A percentile compares a stretch with the other conserved stretches of the same genome.
phyloP scores from a whole-genome alignment of 805 yeast genomes.

The Diddensiella santjacobensis region DNA sequence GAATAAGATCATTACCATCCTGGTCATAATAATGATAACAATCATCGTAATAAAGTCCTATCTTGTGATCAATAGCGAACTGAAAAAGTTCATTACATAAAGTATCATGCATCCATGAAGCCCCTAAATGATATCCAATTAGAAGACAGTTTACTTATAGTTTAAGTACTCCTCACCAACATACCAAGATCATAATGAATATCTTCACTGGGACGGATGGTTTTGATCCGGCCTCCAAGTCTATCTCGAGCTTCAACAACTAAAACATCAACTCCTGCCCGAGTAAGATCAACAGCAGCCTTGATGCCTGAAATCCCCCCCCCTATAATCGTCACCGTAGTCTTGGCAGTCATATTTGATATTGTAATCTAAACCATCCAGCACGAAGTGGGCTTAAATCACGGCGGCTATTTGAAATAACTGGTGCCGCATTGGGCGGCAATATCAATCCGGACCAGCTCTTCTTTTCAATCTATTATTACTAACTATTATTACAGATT shows the following conservation, averaged over 20 bases:
- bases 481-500: no score
- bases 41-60: constrained; percentile 47
- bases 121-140: constrained; percentile 59
- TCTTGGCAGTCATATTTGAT: not conserved
- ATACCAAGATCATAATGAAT: constrained; percentile 38
- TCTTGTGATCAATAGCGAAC: constrained; percentile 37
- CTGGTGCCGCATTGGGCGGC: no score
- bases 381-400: no score
- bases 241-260: constrained; percentile 65
- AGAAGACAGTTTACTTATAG: not conserved
- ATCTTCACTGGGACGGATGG: constrained; percentile 48
- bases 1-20: constrained; percentile 29
- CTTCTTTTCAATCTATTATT: no score
- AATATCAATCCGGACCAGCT: no score
- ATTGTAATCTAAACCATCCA: not conserved
- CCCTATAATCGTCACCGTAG: constrained; percentile 52
- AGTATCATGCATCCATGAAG: constrained; percentile 89
- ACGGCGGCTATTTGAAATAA: no score
- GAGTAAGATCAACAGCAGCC: constrained; percentile 55
- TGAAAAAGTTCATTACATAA: constrained; percentile 61
- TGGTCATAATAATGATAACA: constrained; percentile 32
- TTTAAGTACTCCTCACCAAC: no score
- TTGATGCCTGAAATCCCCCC: constrained; percentile 78
- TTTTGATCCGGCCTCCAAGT: constrained; percentile 64
- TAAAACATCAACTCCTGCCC: constrained; percentile 45